Conservation (phyloP, 78 protist genomes). For the Bigelowiella natans region DNA sequence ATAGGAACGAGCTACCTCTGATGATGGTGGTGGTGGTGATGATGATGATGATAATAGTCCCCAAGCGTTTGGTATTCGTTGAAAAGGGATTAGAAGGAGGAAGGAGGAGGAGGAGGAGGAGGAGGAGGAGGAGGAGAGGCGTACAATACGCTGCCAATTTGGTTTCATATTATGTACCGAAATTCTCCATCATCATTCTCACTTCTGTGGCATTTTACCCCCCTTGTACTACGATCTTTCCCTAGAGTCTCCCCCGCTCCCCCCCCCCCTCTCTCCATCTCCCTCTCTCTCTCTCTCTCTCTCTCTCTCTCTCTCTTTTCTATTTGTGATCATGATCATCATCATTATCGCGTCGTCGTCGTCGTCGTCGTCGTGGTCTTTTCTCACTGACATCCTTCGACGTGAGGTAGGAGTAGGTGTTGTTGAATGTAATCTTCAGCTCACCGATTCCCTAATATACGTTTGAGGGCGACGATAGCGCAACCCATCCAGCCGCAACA, state of each 20-base stretch:
- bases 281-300: not conserved
- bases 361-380: not conserved
- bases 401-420: not conserved
- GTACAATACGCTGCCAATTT: not conserved
- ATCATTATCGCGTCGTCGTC: not conserved
- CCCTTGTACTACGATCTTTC: not conserved
- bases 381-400: not conserved
- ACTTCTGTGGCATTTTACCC: not conserved
- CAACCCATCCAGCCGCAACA: too few species aligned
- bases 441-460: not conserved
- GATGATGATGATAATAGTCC: too few species aligned
- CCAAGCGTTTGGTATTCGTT: too few species aligned
- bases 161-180: not conserved
- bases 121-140: too few species aligned
- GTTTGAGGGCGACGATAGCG: too few species aligned
- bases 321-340: not conserved
- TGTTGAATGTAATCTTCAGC: not conserved
- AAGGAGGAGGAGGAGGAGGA: too few species aligned
- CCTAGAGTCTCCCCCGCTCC: not conserved
- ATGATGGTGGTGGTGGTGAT: too few species aligned
- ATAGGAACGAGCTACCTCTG: not conserved
- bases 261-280: not conserved
- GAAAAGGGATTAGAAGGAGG: too few species aligned
- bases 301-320: not conserved
- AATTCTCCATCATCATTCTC: not conserved